Evolutionary conservation across 495 filamentous ascomycete genomes (phyloP), one percentile per base, ranked within the genome.

Genomic region (Neurospora pannonica): DNA sequence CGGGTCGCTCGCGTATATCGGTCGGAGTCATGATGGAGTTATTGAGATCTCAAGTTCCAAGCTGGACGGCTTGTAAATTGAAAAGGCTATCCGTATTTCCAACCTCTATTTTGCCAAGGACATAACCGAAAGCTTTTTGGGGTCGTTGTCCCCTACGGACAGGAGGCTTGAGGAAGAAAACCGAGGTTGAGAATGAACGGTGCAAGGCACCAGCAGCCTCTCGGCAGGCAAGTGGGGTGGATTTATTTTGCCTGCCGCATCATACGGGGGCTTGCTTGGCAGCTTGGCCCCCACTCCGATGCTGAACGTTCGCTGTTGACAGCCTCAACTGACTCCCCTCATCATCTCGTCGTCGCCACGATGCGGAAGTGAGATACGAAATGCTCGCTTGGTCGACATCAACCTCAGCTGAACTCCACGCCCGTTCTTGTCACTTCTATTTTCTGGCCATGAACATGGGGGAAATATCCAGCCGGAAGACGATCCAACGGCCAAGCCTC

Each of bases 401-500:
- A 17, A 62, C 24, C 54, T 62, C 54, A 62, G 54, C 54, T 62
- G 54, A 34, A 62, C 6, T 19, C 54, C 15, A 34, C 54, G 13
- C 54, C 28, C 28, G 15, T 62, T 62, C 28, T 34, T 34, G 28
- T 19, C 28, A 62, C 54, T 17, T 62, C 54, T 62, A 62, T 62
- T 34, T 62, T 62, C 28, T 62, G 28, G n/a, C 21, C 9, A n/a
- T 54, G 21, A 13, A 54, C 3, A 13, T 21, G 46, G 8, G n/a
- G 10, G 15, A 7, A 42, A 17, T 42, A 42, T 15, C 15, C 17
- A 42, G 10, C 21, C 4, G 21, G 9, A 11, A 5, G 46, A 4
- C n/a, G 48, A 60, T 24, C 24, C 48, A 34, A 17, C 54, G 54
- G 54, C 71, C 71, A 72, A 75, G 71, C 54, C 74, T 62, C 74